These are phyloP conservation scores for Teunomyces pallodes DNA, from an alignment of 805 yeast genomes.

Conservation along the genomic window DNA sequence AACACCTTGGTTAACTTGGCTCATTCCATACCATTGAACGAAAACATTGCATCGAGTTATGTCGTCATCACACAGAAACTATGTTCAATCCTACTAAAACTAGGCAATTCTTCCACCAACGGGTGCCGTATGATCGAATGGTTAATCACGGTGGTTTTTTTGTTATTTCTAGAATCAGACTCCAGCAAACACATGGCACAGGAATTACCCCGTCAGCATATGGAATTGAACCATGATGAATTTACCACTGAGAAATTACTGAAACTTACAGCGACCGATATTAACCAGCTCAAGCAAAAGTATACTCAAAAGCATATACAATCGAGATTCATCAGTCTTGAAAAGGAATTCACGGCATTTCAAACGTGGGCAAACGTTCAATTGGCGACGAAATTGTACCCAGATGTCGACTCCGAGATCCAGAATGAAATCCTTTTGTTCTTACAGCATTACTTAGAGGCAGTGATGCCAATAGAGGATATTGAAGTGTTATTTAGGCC, in stretches of 20 bases:
- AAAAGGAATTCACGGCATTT: not conserved
- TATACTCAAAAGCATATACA: not conserved
- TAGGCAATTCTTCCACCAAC: not conserved
- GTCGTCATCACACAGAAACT: not conserved
- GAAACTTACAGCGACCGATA: not conserved
- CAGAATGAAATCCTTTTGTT: not conserved
- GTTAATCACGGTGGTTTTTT: not conserved
- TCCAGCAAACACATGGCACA: not conserved
- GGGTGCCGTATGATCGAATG: not conserved
- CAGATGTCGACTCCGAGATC: not conserved
- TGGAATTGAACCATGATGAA: not conserved
- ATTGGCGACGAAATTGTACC: not conserved
- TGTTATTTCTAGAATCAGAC: not conserved
- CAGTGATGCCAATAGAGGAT: not conserved
- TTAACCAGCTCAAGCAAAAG: not conserved
- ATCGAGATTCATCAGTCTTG: not conserved
- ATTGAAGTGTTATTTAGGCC: not conserved
- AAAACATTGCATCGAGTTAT: not conserved
- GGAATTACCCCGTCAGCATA: not conserved
- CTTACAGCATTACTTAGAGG: not conserved
- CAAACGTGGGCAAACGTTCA: not conserved
- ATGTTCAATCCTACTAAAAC: not conserved
- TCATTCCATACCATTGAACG: not conserved
- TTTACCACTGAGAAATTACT: not conserved
- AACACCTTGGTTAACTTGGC: not conserved